A percentile compares a stretch with the other conserved stretches of the same genome.
Evolutionary conservation across 2,329 filamentous ascomycete genomes (phyloP).

Genomic region (Fusarium pilosicola): DNA sequence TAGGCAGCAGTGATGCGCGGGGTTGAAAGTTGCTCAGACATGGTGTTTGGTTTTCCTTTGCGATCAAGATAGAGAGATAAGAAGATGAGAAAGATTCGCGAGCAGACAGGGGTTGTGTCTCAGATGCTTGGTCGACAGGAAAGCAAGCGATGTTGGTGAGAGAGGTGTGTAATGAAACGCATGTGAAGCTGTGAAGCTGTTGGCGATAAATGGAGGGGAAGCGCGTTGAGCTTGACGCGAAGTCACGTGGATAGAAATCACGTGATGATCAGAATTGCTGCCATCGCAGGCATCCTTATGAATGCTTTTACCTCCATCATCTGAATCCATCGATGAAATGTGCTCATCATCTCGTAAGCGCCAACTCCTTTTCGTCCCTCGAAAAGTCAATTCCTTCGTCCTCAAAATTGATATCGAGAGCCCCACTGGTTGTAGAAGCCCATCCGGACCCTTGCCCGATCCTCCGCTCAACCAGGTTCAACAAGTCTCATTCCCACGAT

Average conservation of each 20-base stretch:
- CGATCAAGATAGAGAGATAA: not conserved
- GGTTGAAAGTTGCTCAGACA: slow-evolving; percentile 74
- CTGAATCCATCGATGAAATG: no score
- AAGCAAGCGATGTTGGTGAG: not conserved
- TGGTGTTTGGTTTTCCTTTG: slow-evolving; percentile 49
- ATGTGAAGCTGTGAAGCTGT: slow-evolving; percentile 17
- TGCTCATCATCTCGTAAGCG: not conserved
- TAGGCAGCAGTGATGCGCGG: slow-evolving; percentile 86
- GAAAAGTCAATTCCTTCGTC: not conserved
- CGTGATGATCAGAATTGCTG: not conserved
- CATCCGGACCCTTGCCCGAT: slow-evolving; percentile 18
- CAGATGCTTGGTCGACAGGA: not conserved
- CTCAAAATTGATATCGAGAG: not conserved
- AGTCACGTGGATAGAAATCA: slow-evolving; percentile 25
- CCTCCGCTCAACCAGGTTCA: not conserved
- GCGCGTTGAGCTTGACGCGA: slow-evolving; percentile 35
- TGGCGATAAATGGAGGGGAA: slow-evolving; percentile 25
- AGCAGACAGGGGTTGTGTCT: not conserved
- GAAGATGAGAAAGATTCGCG: not conserved
- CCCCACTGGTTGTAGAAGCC: not conserved
- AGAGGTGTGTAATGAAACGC: not conserved
- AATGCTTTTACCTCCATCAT: not conserved
- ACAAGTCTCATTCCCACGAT: slow-evolving; percentile 19
- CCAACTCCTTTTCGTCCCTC: not conserved
- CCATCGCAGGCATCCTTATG: not conserved